Conservation (phyloP, 2,329 filamentous ascomycete species). For the Xylaria sp. region DNA sequence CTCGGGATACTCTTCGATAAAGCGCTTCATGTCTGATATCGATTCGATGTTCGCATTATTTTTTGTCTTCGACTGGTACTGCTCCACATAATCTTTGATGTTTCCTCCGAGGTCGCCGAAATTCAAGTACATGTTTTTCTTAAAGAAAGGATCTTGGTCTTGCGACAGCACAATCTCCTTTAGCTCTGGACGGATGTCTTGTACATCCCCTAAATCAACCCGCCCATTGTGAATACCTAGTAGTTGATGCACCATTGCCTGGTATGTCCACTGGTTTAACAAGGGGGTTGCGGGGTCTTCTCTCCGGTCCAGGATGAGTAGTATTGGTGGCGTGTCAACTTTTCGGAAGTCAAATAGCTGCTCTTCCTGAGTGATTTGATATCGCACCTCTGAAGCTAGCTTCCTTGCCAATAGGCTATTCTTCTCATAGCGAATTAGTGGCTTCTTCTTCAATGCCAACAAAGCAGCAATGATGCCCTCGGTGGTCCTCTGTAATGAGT, state of each 20-base stretch:
- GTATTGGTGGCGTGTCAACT: slow-evolving; percentile 91
- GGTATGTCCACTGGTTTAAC: slow-evolving; percentile 98
- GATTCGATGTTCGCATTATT: slow-evolving; percentile 96
- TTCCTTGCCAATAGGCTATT: slow-evolving; percentile 93
- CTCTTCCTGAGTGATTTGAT: slow-evolving; percentile 94
- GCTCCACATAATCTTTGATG: slow-evolving; percentile 98
- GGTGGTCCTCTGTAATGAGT: slow-evolving; percentile 85
- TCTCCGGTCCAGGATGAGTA: slow-evolving; percentile 88
- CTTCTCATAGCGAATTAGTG: slow-evolving; percentile 91
- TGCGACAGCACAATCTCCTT: slow-evolving; percentile 95
- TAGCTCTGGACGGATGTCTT: slow-evolving; percentile 85
- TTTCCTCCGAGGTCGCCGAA: slow-evolving; percentile 96
- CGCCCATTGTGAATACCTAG: slow-evolving; percentile 95
- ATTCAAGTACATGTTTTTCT: slow-evolving; percentile 98
- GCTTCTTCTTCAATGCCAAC: slow-evolving; percentile 94
- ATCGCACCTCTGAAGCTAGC: slow-evolving; percentile 89
- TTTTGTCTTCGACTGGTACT: slow-evolving; percentile 98
- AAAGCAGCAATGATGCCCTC: slow-evolving; percentile 88
- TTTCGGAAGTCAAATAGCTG: slow-evolving; percentile 96
- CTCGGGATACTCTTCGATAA: slow-evolving; percentile 98
- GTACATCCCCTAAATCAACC: slow-evolving; percentile 85
- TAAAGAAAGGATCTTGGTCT: slow-evolving; percentile 99
- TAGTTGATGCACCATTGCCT: slow-evolving; percentile 99
- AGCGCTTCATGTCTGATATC: slow-evolving; percentile 98
- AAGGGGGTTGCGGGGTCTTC: slow-evolving; percentile 96